A percentile compares a stretch with the other conserved stretches of the same genome.
Conservation (phyloP, 2,329 filamentous ascomycete genomes). For the Neofusicoccum umdonicola region DNA sequence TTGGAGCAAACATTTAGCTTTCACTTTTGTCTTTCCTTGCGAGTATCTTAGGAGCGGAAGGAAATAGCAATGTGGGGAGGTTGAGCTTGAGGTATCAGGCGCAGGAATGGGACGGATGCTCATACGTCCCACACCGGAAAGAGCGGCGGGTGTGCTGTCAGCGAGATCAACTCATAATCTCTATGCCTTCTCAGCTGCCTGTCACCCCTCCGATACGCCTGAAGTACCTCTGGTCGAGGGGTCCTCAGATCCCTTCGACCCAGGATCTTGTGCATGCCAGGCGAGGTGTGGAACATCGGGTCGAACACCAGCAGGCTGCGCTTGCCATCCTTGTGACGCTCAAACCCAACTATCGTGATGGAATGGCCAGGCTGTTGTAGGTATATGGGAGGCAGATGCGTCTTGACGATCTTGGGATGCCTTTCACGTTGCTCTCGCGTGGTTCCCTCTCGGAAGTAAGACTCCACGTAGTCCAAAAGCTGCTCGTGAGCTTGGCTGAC, state of each 20-base stretch:
- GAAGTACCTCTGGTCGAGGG: constrained; percentile 56
- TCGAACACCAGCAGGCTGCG: constrained; percentile 82
- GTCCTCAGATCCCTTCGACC: constrained; percentile 46
- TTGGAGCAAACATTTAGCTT: constrained; percentile 25
- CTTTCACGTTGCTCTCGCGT: constrained; percentile 27
- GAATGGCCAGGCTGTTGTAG: constrained; percentile 90
- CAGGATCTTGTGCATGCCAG: constrained; percentile 59
- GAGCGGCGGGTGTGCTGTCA: constrained; percentile 36
- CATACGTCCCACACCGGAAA: constrained; percentile 44
- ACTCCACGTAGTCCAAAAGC: constrained; percentile 67
- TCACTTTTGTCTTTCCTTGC: background rate
- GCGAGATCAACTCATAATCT: constrained; percentile 74
- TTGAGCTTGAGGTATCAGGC: background rate
- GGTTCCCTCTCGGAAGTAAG: constrained; percentile 61
- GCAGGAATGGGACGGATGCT: constrained; percentile 17
- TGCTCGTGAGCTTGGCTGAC: constrained; percentile 50
- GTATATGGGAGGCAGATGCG: constrained; percentile 78
- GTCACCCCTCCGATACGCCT: constrained; percentile 66
- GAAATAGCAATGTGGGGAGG: background rate
- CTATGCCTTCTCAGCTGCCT: constrained; percentile 67
- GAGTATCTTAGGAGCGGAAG: background rate
- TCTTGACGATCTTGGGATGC: constrained; percentile 62
- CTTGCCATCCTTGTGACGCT: constrained; percentile 63
- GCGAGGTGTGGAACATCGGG: constrained; percentile 72
- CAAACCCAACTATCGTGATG: constrained; percentile 83